Evolutionary conservation across 495 filamentous ascomycete species (phyloP), one percentile per base, ranked within the genome.

Genomic region (Astrocystis sublimbata): DNA sequence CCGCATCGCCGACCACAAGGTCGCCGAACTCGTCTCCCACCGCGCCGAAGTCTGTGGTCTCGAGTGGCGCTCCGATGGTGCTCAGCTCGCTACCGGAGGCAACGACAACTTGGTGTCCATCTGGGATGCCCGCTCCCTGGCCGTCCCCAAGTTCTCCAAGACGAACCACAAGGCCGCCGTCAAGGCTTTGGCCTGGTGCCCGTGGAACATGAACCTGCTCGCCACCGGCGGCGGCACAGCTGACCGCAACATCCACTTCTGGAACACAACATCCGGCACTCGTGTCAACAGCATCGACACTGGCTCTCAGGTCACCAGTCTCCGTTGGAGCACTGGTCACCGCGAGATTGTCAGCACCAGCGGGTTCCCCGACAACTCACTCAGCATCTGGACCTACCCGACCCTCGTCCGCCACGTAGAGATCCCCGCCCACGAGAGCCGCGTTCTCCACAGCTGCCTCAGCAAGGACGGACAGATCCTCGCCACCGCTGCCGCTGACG

Each of bases 101-200:
- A 99, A 99, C 68, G 94, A 99, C 78, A 99, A 98, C 81, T 82
- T 98, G 33, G 94, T 98, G 68, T 96, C 89, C 65, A 98, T 99
- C 78, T 99, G 94, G 94, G 94, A 98, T 75, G 93, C 96, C 43
- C 90, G 96, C 13, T 93, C 92, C 1, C 82, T 98, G 57, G 85
- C 84, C 28, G 92, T 93, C 4, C 94, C 94, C 71, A 98, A 99
- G 77, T 97, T 96, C 83, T 92, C 91, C 70, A 99, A 99, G 88
- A 96, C 93, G 58, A 98, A 97, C 85, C 94, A 99, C 80, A 93
- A 92, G 70, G 94, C 94, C 43, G 94, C 94, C 31, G 92, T 99
- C 75, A 99, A 98, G 84, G 94, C 96, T 40, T 84, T 99, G 36
- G 90, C 92, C 60, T 99, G 94, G 94, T 99, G 94, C 82, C 96